Evolutionary conservation across 331 rosid genomes (phyloP).

Genomic region (Phaseolus coccineus): DNA sequence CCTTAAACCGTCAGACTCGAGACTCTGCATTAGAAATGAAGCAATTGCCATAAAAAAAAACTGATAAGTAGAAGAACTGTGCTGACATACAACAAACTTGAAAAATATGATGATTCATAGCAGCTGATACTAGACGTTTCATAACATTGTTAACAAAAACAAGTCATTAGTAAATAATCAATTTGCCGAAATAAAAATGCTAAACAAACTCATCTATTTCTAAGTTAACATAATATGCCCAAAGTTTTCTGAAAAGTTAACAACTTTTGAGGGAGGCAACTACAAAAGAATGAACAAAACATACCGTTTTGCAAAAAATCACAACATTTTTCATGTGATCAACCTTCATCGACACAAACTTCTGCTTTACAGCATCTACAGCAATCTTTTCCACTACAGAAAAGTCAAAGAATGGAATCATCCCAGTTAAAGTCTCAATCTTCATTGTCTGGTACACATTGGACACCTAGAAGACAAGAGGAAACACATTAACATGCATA

Average conservation of each 20-base stretch:
- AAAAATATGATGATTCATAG: background rate
- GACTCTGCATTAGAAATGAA: constrained; percentile 57
- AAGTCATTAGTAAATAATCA: background rate
- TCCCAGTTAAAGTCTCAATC: constrained; percentile 74
- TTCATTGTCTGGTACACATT: constrained; percentile 86
- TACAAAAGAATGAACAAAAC: background rate
- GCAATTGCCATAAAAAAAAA: constrained; percentile 29
- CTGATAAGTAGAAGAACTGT: background rate
- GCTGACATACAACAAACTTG: background rate
- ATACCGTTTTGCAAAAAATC: constrained; percentile 53
- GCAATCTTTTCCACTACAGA: constrained; percentile 83
- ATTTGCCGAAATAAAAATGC: constrained; percentile 1
- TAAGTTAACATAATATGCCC: background rate
- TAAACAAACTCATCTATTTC: background rate
- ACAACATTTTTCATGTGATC: constrained; percentile 85
- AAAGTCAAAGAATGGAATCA: constrained; percentile 87
- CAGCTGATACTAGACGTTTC: background rate
- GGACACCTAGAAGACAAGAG: constrained; percentile 69
- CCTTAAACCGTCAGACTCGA: constrained; percentile 80
- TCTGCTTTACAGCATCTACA: constrained; percentile 93
- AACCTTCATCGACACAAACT: constrained; percentile 87
- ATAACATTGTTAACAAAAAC: background rate
- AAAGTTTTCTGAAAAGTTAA: background rate
- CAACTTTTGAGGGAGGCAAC: background rate
- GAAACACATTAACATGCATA: background rate